Conservation (phyloP, 257 asterid genomes). For the Solanum sejunctum region DNA sequence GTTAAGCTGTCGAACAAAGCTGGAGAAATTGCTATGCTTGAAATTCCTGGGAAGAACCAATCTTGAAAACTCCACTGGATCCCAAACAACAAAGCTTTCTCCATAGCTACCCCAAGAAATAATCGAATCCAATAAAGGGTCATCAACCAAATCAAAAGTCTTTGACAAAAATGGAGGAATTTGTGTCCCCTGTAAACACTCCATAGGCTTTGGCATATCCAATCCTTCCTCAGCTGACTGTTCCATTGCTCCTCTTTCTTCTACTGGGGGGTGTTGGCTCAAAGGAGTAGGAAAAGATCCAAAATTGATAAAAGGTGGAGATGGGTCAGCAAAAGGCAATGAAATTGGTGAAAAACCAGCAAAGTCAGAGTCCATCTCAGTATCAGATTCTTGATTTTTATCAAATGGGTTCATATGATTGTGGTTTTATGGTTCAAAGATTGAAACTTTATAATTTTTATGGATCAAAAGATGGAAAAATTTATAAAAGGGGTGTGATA, state of each 20-base stretch:
- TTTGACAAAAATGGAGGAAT: conserved; percentile 69
- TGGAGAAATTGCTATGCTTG: conserved; percentile 90
- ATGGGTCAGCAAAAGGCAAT: background rate
- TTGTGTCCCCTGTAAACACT: conserved; percentile 36
- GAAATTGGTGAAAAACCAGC: background rate
- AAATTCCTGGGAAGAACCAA: conserved; percentile 51
- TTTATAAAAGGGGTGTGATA: background rate
- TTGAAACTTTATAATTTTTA: background rate
- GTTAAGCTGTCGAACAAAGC: conserved; percentile 94
- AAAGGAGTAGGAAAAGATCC: conserved; percentile 16
- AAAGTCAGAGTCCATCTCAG: background rate
- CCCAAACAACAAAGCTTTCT: conserved; percentile 75
- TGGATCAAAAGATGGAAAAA: background rate
- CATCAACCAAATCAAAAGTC: conserved; percentile 77
- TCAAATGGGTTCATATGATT: conserved; percentile 28
- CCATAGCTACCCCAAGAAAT: conserved; percentile 65
- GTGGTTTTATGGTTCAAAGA: background rate
- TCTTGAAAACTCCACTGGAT: conserved; percentile 55
- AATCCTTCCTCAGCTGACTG: background rate
- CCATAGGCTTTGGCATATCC: conserved; percentile 49
- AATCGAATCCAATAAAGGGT: conserved; percentile 39
- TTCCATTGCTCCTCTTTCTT: background rate
- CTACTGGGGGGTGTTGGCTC: background rate
- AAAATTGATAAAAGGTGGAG: conserved; percentile 11
- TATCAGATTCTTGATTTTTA: background rate